Conservation (phyloP, 768 basidiomycete genomes). For the Tulasnella sp. region DNA sequence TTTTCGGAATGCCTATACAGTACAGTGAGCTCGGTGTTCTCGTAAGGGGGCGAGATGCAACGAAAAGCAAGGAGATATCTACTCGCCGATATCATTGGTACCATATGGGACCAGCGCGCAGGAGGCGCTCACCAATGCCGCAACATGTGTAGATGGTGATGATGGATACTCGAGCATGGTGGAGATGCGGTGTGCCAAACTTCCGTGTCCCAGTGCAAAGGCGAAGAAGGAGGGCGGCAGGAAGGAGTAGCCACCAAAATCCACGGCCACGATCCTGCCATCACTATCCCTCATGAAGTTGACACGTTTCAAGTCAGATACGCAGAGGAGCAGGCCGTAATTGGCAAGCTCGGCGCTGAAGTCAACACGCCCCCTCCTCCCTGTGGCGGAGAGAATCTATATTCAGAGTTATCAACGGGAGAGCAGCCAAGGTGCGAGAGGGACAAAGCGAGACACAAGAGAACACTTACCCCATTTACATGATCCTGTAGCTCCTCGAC, state of each 20-base stretch:
- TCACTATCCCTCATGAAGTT: neutral
- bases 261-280: neutral
- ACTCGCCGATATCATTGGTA: neutral
- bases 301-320: neutral
- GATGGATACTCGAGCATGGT: neutral
- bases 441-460: neutral
- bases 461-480: neutral
- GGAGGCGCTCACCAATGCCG: neutral
- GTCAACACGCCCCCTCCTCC: neutral
- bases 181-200: neutral
- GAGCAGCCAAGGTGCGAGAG: neutral
- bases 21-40: neutral
- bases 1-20: neutral
- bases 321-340: neutral
- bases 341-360: neutral
- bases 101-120: neutral
- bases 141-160: constrained; percentile 1
- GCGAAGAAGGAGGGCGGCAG: constrained; percentile 3
- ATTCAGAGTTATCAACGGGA: neutral
- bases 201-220: neutral
- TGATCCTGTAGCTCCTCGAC: neutral
- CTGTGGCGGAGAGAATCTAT: neutral
- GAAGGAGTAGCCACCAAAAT: neutral
- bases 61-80: neutral
- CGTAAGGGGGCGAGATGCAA: neutral